Percentiles rank a stretch among this genome's conserved stretches.
Evolutionary conservation across 768 basidiomycete genomes (phyloP).

Genomic region (Xanthoconium stramineum): DNA sequence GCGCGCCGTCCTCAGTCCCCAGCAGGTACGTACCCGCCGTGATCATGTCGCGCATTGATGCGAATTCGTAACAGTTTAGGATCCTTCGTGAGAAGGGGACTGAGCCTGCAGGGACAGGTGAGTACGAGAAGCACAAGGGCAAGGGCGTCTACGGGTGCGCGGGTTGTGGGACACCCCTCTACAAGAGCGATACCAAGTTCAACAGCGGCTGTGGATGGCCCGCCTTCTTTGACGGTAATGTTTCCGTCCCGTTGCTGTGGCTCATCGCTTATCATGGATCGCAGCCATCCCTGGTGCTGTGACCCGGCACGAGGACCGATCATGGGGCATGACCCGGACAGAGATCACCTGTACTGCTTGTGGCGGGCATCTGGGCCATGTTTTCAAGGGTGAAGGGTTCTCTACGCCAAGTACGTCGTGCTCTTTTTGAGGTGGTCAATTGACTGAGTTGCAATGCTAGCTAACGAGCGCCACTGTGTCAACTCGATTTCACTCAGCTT

Average conservation of each 20-base stretch:
- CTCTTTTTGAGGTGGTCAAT: background rate
- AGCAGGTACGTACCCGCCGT: constrained; percentile 58
- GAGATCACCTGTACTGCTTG: constrained; percentile 91
- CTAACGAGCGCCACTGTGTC: constrained; percentile 84
- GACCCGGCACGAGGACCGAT: constrained; percentile 65
- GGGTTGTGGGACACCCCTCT: constrained; percentile 78
- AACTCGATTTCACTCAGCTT: constrained; percentile 88
- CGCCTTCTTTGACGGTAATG: constrained; percentile 88
- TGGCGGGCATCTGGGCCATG: constrained; percentile 91
- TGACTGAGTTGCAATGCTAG: constrained; percentile 34
- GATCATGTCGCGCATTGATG: background rate
- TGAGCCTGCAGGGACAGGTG: constrained; percentile 71
- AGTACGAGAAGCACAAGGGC: constrained; percentile 67
- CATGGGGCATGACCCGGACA: constrained; percentile 64
- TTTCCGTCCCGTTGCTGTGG: background rate
- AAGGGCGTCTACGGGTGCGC: constrained; percentile 76
- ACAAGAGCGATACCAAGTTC: constrained; percentile 89
- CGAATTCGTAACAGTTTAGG: constrained; percentile 56
- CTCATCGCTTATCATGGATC: background rate
- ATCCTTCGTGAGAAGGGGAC: constrained; percentile 87
- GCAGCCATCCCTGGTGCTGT: constrained; percentile 89
- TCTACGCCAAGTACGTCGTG: constrained; percentile 63
- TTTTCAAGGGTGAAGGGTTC: constrained; percentile 91
- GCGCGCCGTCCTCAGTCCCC: constrained; percentile 73
- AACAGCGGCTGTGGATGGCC: constrained; percentile 95